Evolutionary conservation across 257 asterid species (phyloP), one percentile per base, ranked within the genome.

Genomic region (Eucommia ulmoides): DNA sequence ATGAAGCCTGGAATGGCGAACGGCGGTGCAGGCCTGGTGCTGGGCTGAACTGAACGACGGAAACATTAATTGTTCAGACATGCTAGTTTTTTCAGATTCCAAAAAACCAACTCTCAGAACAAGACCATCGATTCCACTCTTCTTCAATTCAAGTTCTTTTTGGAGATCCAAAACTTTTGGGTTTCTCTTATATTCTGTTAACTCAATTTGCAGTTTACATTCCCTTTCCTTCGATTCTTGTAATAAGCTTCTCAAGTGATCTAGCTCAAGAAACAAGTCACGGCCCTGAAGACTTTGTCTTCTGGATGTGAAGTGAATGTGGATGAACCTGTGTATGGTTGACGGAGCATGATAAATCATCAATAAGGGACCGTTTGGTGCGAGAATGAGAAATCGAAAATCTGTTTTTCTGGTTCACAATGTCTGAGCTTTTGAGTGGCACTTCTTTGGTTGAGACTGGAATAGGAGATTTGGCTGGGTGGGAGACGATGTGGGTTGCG

Each of bases 191-290:
- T 19, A 62, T 63, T 70, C 93, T 0, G 81, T 62, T 59, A 84
- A 53, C 71, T 84, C 96, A 47, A 73, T 64, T 33, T 86, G 94
- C 75, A 80, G 51, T 19, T 71, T 75, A 33, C 66, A 35, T 80
- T 88, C 94, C 71, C 86, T 79, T 10, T 76, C 97, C 65, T 79
- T 88, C 1, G 88, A 79, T 50, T 88, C 97, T 56, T 88, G 97
- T 35, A 88, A 62, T 70, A 84, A 59, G 46, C 60, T 77, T 79
- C 97, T 79, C 63, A 88, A 62, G 50, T 88, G 88, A 49, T 84
- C 95, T n/a, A 88, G 76, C 59, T 88, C 97, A 16, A 66, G 72
- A 61, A 81, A 84, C 71, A 88, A 66, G 60, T 83, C 93, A 26
- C 69, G 76, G 11, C 1, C 70, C 77, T 0, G 63, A 26, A 38